Percentiles rank a stretch among this genome's conserved stretches.
These are phyloP conservation scores for Nitzschia putrida DNA, from an alignment of 108 stramenopile species.

Conservation along the genomic window DNA sequence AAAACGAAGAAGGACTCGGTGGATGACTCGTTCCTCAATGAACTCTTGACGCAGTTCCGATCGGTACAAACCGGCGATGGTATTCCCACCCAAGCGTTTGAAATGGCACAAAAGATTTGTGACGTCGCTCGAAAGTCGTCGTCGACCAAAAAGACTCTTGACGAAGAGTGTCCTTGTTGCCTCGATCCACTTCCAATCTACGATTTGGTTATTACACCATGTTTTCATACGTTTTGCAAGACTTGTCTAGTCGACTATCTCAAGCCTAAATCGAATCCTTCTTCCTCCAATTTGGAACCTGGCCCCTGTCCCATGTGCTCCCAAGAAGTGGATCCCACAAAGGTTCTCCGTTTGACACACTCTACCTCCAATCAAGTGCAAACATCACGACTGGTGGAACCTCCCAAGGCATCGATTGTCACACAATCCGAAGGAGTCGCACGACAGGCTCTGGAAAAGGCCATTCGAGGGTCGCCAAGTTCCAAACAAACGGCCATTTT, in stretches of 20 bases:
- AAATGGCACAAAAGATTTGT: slow-evolving; percentile 57
- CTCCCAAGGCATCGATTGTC: not conserved
- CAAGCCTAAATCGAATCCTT: not conserved
- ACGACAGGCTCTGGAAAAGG: slow-evolving; percentile 59
- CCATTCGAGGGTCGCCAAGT: slow-evolving; percentile 61
- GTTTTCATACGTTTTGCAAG: slow-evolving; percentile 82
- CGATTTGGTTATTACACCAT: slow-evolving; percentile 77
- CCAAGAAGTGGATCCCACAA: slow-evolving; percentile 45
- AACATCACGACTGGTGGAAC: slow-evolving; percentile 39
- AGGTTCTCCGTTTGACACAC: slow-evolving; percentile 57
- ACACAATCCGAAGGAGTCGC: slow-evolving; percentile 45
- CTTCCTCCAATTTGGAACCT: slow-evolving; percentile 11
- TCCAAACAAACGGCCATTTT: slow-evolving; percentile 76
- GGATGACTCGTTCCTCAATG: slow-evolving; percentile 44
- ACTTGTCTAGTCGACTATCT: slow-evolving; percentile 51
- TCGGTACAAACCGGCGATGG: slow-evolving; percentile 20
- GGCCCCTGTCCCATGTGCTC: slow-evolving; percentile 75
- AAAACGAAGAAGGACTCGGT: slow-evolving; percentile 24
- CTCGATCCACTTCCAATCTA: slow-evolving; percentile 63
- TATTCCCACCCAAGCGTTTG: slow-evolving; percentile 30
- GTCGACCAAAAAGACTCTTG: slow-evolving; percentile 31
- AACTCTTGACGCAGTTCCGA: slow-evolving; percentile 54
- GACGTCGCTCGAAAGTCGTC: slow-evolving; percentile 52
- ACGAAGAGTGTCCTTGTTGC: slow-evolving; percentile 82
- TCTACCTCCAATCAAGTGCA: slow-evolving; percentile 44